Evolutionary conservation across 192 early-diverging fungal species (phyloP), one percentile per base, ranked within the genome.

Genomic region (Gaertneriomyces semiglobifer): DNA sequence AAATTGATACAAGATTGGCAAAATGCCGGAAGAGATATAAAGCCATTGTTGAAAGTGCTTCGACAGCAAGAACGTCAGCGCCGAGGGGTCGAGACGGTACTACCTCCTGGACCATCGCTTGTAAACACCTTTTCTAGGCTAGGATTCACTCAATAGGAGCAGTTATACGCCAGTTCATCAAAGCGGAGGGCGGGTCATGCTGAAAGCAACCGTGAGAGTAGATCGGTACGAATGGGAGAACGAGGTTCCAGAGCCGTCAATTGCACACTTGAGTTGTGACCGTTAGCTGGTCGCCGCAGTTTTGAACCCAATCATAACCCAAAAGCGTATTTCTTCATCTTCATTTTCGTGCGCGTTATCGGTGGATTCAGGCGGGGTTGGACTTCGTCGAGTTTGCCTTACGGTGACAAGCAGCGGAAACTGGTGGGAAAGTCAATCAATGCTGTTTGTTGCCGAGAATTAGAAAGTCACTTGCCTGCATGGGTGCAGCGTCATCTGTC

Each of bases 1-100:
- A 53, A 53, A 9, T 57, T 62, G 12, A 51, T 81, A 7, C 7
- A 63, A 5, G 63, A 75, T 53, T 81, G 76, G 71, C 19, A 48
- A 19, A 45, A 10, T n/a, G 62, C 58, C 18, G 73, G 75, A 5
- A 74, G 69, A 55, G 72, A 81, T 55, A 68, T 75, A 4, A 57
- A 18, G 3, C 79, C 79, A 4, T 62, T 81, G 38, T 20, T 77
- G 19, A 43, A 65, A 40, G 63, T 68, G 12, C 45, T 72, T 44
- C 64, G 60, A 16, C 56, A 69, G 52, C 46, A 59, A 45, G 42
- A 53, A 20, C 16, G 47, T n/a, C 38, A n/a, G n/a, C 16, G 54
- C 25, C 20, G 41, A 14, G 19, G 33, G 54, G 25, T 33, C 2
- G 55, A 57, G 39, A 12, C 12, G 12, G 20, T 33, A 5, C 19